These are phyloP conservation scores for Microsporum ferrugineum DNA, from an alignment of 2,329 filamentous ascomycete genomes.

Conservation along the genomic window DNA sequence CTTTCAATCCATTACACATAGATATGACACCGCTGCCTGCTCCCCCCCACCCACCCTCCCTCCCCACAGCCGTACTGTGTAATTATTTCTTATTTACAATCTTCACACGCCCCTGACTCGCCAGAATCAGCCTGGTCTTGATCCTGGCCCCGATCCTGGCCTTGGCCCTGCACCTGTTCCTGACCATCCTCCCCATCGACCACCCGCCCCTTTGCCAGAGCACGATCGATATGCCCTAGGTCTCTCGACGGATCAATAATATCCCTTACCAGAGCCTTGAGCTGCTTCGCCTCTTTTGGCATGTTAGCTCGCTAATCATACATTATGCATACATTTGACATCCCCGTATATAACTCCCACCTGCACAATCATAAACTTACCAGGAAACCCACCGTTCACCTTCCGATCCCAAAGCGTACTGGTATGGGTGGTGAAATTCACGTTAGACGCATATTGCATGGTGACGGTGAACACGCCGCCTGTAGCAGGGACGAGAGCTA, in stretches of 20 bases:
- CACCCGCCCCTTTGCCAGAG: slow-evolving; percentile 18
- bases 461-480: slow-evolving; percentile 74
- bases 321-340: background rate
- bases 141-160: background rate
- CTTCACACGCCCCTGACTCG: background rate
- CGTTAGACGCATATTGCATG: slow-evolving; percentile 35
- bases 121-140: background rate
- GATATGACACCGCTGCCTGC: too few relatives aligned
- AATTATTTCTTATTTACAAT: background rate
- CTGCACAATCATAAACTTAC: slow-evolving; percentile 26
- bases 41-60: background rate
- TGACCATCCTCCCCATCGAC: background rate
- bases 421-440: slow-evolving; percentile 29
- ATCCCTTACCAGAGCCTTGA: slow-evolving; percentile 76
- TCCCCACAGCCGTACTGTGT: background rate
- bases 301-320: background rate
- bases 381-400: slow-evolving; percentile 73
- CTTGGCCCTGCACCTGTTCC: background rate
- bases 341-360: too few relatives aligned
- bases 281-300: slow-evolving; percentile 64
- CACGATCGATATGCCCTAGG: slow-evolving; percentile 68
- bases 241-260: slow-evolving; percentile 66
- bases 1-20: too few relatives aligned
- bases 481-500: slow-evolving; percentile 72
- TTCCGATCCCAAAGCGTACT: slow-evolving; percentile 79